Base-by-base conservation (phyloP, 2,329 filamentous ascomycete species). In the Penicillium sp. region DNA sequence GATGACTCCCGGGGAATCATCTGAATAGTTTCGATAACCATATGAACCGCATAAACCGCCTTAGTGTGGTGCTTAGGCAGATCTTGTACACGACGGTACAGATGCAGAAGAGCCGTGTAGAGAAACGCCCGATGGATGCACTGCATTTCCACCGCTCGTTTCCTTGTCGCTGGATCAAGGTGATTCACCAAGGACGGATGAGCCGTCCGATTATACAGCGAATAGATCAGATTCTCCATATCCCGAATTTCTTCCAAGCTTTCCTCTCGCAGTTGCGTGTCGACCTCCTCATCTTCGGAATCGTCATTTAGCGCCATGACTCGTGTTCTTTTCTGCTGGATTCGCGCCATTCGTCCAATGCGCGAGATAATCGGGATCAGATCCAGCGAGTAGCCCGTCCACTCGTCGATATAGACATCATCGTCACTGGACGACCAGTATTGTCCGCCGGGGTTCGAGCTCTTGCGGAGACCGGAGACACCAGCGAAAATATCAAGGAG, bases 401-500 rank as follows among this genome's bases (percentile, higher is more conserved):
- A 55, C 21, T 55, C 53, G 31, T 55, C 53, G 31, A 55, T 55
- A 14, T 55, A 55, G n/a, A 27, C 21, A 16, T 49, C 47, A 10
- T 49, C 47, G 25, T 55, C 53, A 9, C 42, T 55, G 16, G 53
- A 50, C 8, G 53, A 50, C 53, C 53, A 55, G 19, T 55, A 55
- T 16, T 48, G 48, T 9, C 48, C 50, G n/a, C 27, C 53, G 13
- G 53, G 37, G 25, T 55, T 55, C n/a, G 53, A 50, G 29, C 47
- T 50, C 29, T 50, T 46, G n/a, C 42, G 47, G 7, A 55, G 39
- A 23, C 53, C 53, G 11, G 45, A 49, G 21, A 55, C 53, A 10
- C 53, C 53, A 13, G 53, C 53, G n/a, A 55, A 55, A 16, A 55
- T 55, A n/a, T 55, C 53, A 10, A 55, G 31, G 2, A 55, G 53